Evolutionary conservation across 176 grass and related monocot genomes (phyloP), one percentile per base, ranked within the genome.

Genomic region (Saccharum spontaneum): DNA sequence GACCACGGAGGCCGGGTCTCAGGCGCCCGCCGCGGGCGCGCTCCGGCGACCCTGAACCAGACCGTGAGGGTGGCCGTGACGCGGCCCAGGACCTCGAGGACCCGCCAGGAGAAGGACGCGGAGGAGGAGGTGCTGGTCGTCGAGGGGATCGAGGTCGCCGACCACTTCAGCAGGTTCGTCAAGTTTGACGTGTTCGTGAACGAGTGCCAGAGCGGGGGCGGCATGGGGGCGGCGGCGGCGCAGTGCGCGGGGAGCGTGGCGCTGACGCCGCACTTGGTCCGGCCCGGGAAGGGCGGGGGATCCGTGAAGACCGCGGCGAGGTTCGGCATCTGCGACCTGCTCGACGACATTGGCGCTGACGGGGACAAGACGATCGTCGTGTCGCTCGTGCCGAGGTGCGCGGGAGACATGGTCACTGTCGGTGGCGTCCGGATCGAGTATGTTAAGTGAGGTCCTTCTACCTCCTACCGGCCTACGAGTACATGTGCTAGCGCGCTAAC

Each of bases 101-200:
- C 73, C 64, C n/a, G 44, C 44, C 1, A 33, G 63, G 85, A 88
- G 84, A 94, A 94, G 82, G 79, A 73, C 2, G 85, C 38, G 4
- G 87, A 83, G 50, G 93, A 95, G 63, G 93, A 92, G 81, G 85
- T 92, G 78, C 74, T 94, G 45, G 44, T 94, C 59, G 43, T 94
- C 36, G 85, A 92, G 52, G 93, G 87, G 23, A 89, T 84, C 73
- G 77, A 91, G 82, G 7, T 84, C 64, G 57, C 65, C 52, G 50
- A 89, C 57, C 82, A 75, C 60, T 78, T 20, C 79, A 69, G 71
- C 49, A 86, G 59, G 65, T 67, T 67, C 82, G 38, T 95, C 87
- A 95, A 92, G 90, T 95, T 95, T 84, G 93, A 95, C 61, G 90
- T 90, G 20, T 83, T 74, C 41, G 52, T 95, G 45, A 95, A 95